Percentiles rank a stretch among this genome's conserved stretches.
Evolutionary conservation across 2,329 filamentous ascomycete species (phyloP).

Genomic region (Hypoxylon sp.): DNA sequence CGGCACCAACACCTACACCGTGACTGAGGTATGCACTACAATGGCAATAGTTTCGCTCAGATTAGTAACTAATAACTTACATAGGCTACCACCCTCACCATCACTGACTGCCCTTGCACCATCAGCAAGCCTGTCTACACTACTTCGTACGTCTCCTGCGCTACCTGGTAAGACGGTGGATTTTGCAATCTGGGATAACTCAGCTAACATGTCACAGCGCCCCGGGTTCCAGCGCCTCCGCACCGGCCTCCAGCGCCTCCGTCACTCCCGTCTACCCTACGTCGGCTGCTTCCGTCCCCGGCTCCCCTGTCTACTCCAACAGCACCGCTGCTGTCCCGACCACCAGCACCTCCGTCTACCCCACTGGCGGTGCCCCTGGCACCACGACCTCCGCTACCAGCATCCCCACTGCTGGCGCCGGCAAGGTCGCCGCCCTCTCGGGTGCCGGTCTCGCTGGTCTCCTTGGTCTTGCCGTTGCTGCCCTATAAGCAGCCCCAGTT

Average conservation of each 20-base stretch:
- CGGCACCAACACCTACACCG: conserved; percentile 74
- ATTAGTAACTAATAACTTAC: conserved; percentile 46
- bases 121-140: conserved; percentile 68
- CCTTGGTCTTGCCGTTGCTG: conserved; percentile 68
- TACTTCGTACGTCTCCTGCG: conserved; percentile 60
- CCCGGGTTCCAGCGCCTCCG: too few relatives aligned
- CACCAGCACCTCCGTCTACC: conserved; percentile 44
- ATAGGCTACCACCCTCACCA: conserved; percentile 75
- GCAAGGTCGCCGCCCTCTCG: conserved; percentile 67
- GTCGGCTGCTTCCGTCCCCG: conserved; percentile 20
- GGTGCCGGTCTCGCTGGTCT: conserved; percentile 71
- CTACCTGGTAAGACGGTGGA: conserved; percentile 46
- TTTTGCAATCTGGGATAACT: conserved; percentile 5
- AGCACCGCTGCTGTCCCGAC: conserved; percentile 52
- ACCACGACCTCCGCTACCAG: conserved; percentile 48
- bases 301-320: conserved; percentile 52
- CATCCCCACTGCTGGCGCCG: conserved; percentile 66
- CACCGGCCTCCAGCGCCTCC: conserved; percentile 9
- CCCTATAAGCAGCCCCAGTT: conserved; percentile 63
- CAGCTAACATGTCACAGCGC: conserved; percentile 47
- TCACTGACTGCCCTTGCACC: conserved; percentile 79
- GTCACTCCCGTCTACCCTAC: conserved; percentile 40
- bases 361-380: conserved; percentile 50
- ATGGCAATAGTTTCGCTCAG: not conserved
- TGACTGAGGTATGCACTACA: conserved; percentile 66